phyloP scores from a whole-genome alignment of 495 filamentous ascomycete genomes.

The Neurospora tetrasperma region DNA sequence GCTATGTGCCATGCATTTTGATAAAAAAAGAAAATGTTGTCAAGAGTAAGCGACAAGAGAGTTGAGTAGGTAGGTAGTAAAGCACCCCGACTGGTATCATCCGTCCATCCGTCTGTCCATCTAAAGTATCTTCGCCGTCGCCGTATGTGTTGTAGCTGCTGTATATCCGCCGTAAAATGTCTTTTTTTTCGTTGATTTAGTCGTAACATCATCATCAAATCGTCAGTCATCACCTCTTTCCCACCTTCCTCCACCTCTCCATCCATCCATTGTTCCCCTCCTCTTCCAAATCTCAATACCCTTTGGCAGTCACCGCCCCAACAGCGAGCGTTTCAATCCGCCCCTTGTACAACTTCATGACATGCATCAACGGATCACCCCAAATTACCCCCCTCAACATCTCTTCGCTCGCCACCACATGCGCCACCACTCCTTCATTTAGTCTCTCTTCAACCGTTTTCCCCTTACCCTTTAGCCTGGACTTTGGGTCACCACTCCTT shows the following conservation, averaged over 20 bases:
- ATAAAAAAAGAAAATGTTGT: background rate
- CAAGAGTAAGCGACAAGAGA: background rate
- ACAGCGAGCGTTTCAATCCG: conserved; percentile 59
- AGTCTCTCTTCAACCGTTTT: conserved; percentile 32
- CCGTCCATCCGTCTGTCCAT: background rate
- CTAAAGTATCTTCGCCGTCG: background rate
- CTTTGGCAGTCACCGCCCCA: conserved; percentile 50
- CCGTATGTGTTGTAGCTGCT: background rate
- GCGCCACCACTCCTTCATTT: conserved; percentile 48
- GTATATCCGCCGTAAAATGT: background rate
- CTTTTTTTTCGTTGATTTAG: background rate
- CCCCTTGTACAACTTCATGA: conserved; percentile 63
- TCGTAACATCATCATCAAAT: background rate
- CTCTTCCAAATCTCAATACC: conserved; percentile 9
- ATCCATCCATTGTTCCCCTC: too few species aligned
- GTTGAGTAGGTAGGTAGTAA: background rate
- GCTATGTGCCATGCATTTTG: background rate
- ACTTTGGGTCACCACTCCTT: conserved; percentile 30
- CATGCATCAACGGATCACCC: conserved; percentile 69
- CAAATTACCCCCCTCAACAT: conserved; percentile 57
- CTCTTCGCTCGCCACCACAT: conserved; percentile 47
- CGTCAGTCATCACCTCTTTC: background rate
- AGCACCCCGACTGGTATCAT: background rate
- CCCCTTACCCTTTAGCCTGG: conserved; percentile 21
- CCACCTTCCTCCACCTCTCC: too few species aligned